phyloP scores from a whole-genome alignment of 1,284 basidiomycete genomes.

The Grifola frondosa region DNA sequence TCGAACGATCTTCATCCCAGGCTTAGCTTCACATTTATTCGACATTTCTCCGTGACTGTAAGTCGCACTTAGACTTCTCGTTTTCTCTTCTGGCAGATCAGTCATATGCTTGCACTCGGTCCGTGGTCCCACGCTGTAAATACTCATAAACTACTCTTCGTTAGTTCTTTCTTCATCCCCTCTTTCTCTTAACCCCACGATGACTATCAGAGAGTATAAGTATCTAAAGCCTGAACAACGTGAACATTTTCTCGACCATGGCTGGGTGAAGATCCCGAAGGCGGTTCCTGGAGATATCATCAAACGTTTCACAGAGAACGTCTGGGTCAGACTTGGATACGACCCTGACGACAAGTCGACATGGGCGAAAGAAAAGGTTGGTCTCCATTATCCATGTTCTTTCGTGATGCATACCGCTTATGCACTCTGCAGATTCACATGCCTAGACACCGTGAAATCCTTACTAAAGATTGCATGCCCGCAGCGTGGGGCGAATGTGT shows the following conservation, averaged over 20 bases:
- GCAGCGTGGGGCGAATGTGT: slow-evolving; percentile 38
- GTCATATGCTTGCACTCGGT: too few relatives aligned
- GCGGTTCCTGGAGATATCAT: slow-evolving; percentile 33
- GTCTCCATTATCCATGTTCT: not conserved
- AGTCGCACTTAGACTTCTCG: too few relatives aligned
- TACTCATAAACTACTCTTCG: too few relatives aligned
- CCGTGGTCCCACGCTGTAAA: too few relatives aligned
- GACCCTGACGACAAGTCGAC: slow-evolving; percentile 34
- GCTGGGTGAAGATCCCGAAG: slow-evolving; percentile 34
- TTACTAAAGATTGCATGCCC: slow-evolving; percentile 34
- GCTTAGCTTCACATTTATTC: too few relatives aligned
- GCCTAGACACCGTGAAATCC: slow-evolving; percentile 34
- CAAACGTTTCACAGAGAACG: slow-evolving; percentile 30
- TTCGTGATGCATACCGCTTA: not conserved
- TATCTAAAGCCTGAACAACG: slow-evolving; percentile 31
- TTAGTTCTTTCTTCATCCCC: not conserved
- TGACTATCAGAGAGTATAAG: slow-evolving; percentile 26
- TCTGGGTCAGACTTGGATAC: slow-evolving; percentile 38
- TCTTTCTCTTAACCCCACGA: slow-evolving; percentile 2
- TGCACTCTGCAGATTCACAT: slow-evolving; percentile 29
- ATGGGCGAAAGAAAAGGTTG: slow-evolving; percentile 34
- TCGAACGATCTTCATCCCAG: too few relatives aligned
- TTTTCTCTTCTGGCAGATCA: too few relatives aligned
- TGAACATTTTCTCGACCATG: slow-evolving; percentile 36
- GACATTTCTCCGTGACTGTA: too few relatives aligned